These are phyloP conservation scores for Penicillium concentricum DNA, from an alignment of 2,329 filamentous ascomycete genomes.

Conservation along the genomic window DNA sequence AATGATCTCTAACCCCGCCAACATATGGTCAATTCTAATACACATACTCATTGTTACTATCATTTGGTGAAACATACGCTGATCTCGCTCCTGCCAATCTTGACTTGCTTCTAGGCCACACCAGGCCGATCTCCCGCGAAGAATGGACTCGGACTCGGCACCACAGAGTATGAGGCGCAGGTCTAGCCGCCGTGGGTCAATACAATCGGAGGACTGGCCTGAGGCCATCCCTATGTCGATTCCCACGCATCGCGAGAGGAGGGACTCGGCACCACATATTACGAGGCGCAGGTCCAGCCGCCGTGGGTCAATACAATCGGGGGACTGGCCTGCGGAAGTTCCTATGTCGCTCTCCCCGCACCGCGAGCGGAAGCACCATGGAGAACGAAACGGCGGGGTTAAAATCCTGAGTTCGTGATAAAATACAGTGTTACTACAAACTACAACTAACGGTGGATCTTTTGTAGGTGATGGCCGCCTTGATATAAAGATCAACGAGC, in stretches of 20 bases:
- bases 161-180: not conserved
- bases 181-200: not conserved
- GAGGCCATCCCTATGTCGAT: not conserved
- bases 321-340: conserved; percentile 13
- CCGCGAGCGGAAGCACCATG: conserved; percentile 5
- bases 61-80: not conserved
- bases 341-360: not conserved
- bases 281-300: not conserved
- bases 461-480: conserved; percentile 22
- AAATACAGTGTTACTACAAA: not conserved
- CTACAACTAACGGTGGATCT: not conserved
- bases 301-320: conserved; percentile 2
- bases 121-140: conserved; percentile 5
- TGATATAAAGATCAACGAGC: conserved; percentile 24
- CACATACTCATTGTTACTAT: not conserved
- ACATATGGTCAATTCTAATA: too few relatives aligned
- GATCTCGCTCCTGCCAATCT: not conserved
- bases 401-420: conserved; percentile 12
- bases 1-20: not conserved
- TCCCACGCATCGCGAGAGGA: not conserved
- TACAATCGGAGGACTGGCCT: conserved; percentile 12
- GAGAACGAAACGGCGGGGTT: conserved; percentile 20
- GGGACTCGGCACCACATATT: not conserved
- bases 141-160: conserved; percentile 3
- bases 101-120: not conserved